Evolutionary conservation across 495 filamentous ascomycete genomes (phyloP).

Genomic region (Opeltia flavorubescens): DNA sequence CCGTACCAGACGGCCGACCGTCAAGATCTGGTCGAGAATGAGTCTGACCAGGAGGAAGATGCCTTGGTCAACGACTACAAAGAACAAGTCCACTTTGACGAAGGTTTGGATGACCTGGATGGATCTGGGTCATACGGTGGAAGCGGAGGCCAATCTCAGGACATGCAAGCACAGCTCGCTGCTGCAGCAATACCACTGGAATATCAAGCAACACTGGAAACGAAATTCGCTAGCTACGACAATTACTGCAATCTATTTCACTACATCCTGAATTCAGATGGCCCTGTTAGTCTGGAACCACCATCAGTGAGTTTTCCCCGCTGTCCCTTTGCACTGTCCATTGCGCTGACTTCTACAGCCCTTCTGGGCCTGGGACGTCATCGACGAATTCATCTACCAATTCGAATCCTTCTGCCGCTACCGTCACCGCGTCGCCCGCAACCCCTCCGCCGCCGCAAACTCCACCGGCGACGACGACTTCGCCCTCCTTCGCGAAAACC

Average conservation of each 20-base stretch:
- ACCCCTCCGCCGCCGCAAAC: slow-evolving; percentile 62
- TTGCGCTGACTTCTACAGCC: slow-evolving; percentile 42
- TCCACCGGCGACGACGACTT: slow-evolving; percentile 83
- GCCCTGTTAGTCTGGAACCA: slow-evolving; percentile 88
- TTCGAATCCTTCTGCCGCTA: slow-evolving; percentile 99
- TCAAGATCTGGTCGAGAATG: slow-evolving; percentile 41
- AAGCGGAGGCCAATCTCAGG: slow-evolving; percentile 34
- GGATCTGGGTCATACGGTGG: slow-evolving; percentile 35
- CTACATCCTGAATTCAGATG: slow-evolving; percentile 96
- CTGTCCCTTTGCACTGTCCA: slow-evolving; percentile 2
- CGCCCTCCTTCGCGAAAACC: slow-evolving; percentile 80
- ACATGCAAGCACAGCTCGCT: slow-evolving; percentile 79
- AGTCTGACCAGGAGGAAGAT: slow-evolving; percentile 89
- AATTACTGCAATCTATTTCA: slow-evolving; percentile 98
- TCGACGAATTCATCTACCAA: slow-evolving; percentile 99
- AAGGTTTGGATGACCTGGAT: slow-evolving; percentile 66
- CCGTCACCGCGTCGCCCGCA: slow-evolving; percentile 77
- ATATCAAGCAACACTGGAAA: slow-evolving; percentile 79
- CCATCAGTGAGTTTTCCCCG: slow-evolving; percentile 52
- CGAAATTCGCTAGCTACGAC: slow-evolving; percentile 96
- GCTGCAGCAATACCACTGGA: slow-evolving; percentile 90
- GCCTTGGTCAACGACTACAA: slow-evolving; percentile 85
- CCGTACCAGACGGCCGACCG: slow-evolving; percentile 21
- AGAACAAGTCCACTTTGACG: slow-evolving; percentile 86
- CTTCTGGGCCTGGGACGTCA: slow-evolving; percentile 99